A percentile compares a stretch with the other conserved stretches of the same genome.
Evolutionary conservation across 805 yeast species (phyloP).

Genomic region (Wickerhamomyces alni): DNA sequence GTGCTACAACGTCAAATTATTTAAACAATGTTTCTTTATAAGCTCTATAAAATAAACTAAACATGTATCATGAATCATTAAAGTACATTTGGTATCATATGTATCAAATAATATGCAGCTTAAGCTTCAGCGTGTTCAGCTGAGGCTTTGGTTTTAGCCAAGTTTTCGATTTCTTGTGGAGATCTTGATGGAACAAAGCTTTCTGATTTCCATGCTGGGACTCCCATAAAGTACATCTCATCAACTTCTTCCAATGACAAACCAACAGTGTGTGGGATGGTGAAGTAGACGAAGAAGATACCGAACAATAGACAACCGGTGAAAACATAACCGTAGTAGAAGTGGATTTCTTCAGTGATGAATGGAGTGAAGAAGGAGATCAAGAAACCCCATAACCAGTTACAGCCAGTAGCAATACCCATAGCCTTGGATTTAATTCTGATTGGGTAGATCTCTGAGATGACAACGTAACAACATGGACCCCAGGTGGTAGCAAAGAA

Average conservation of each 20-base stretch:
- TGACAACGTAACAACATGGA: slow-evolving; percentile 57
- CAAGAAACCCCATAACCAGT: slow-evolving; percentile 64
- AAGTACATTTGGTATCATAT: too few relatives aligned
- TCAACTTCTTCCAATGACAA: slow-evolving; percentile 80
- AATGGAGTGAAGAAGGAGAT: slow-evolving; percentile 69
- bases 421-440: slow-evolving; percentile 56
- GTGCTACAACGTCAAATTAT: too few relatives aligned
- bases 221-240: slow-evolving; percentile 43
- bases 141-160: slow-evolving; percentile 14
- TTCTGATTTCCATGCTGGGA: slow-evolving; percentile 41
- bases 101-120: slow-evolving; percentile 1
- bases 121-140: slow-evolving; percentile 10
- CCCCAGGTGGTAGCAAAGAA: slow-evolving; percentile 75
- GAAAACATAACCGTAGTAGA: slow-evolving; percentile 64
- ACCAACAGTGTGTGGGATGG: slow-evolving; percentile 76
- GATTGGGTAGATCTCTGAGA: slow-evolving; percentile 66
- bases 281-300: slow-evolving; percentile 64
- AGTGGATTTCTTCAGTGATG: slow-evolving; percentile 59
- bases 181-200: slow-evolving; percentile 44
- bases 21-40: neutral
- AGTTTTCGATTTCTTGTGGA: slow-evolving; percentile 19
- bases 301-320: slow-evolving; percentile 55
- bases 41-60: neutral
- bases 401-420: slow-evolving; percentile 56
- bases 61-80: slow-evolving; percentile 2